A percentile compares a stretch with the other conserved stretches of the same genome.
These are phyloP conservation scores for Globisporangium yorkense DNA, from an alignment of 352 stramenopile species.

Conservation along the genomic window DNA sequence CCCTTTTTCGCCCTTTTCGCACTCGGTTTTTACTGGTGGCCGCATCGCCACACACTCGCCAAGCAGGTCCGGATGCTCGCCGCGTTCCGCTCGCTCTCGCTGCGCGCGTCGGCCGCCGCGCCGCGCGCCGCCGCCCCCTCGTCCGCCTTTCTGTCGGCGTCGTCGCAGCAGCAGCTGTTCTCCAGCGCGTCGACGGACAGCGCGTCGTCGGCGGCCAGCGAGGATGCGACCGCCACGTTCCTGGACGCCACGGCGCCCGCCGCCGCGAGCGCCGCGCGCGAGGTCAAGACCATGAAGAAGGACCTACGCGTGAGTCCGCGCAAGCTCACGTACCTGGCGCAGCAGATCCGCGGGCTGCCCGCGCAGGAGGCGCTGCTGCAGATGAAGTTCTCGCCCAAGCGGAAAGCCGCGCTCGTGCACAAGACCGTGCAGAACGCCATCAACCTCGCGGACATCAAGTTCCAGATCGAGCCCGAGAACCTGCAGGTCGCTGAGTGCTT, in stretches of 20 bases:
- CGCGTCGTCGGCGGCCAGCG: constrained; percentile 17
- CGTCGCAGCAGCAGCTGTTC: constrained; percentile 12
- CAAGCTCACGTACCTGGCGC: constrained; percentile 77
- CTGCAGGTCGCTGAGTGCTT: constrained; percentile 82
- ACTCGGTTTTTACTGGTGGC: constrained; percentile 5
- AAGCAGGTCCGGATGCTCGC: constrained; percentile 35
- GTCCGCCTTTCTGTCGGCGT: constrained; percentile 32
- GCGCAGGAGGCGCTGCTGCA: constrained; percentile 75
- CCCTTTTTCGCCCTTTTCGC: too few relatives aligned
- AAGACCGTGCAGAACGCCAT: constrained; percentile 86
- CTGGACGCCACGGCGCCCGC: constrained; percentile 49
- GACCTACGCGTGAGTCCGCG: constrained; percentile 74
- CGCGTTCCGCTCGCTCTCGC: constrained; percentile 54
- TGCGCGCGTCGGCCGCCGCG: constrained; percentile 26
- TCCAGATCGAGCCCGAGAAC: constrained; percentile 83
- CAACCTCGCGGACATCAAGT: constrained; percentile 86
- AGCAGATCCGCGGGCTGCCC: constrained; percentile 74
- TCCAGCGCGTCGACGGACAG: constrained; percentile 15
- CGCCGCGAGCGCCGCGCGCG: constrained; percentile 45
- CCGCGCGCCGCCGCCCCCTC: constrained; percentile 7
- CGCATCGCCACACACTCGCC: background rate
- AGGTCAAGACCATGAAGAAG: constrained; percentile 78
- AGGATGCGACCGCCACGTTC: constrained; percentile 54
- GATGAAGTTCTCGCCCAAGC: constrained; percentile 87
- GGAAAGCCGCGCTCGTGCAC: constrained; percentile 73